These are phyloP conservation scores for Lignosus rhinocerotis DNA, from an alignment of 1,284 basidiomycete genomes.

Conservation along the genomic window DNA sequence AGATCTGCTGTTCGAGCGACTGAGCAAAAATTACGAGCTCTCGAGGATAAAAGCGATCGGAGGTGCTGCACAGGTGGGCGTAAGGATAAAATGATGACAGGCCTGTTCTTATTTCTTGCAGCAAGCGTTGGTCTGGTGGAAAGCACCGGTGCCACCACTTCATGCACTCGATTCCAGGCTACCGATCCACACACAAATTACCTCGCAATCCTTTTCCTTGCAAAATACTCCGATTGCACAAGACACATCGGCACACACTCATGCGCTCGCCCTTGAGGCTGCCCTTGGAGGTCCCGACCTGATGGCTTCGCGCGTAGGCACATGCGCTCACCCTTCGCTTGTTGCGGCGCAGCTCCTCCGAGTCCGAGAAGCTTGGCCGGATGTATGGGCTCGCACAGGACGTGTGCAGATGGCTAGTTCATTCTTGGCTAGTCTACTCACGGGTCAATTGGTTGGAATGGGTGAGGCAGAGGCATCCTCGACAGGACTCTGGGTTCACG, in stretches of 20 bases:
- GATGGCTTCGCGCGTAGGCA: constrained; percentile 73
- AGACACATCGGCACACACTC: constrained; percentile 76
- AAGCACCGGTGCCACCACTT: constrained; percentile 64
- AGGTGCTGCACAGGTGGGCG: constrained; percentile 66
- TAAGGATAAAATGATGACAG: not conserved
- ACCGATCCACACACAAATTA: constrained; percentile 66
- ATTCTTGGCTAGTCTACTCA: constrained; percentile 69
- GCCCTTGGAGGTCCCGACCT: constrained; percentile 74
- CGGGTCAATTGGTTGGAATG: constrained; percentile 70
- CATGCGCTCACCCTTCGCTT: constrained; percentile 64
- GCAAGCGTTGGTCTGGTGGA: constrained; percentile 84
- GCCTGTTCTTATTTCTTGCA: constrained; percentile 29
- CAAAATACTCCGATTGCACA: constrained; percentile 75
- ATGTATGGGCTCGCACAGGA: constrained; percentile 72
- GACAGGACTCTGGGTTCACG: constrained; percentile 73
- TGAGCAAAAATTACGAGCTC: constrained; percentile 66
- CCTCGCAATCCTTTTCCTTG: constrained; percentile 65
- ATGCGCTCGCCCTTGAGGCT: constrained; percentile 70
- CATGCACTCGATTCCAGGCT: constrained; percentile 66
- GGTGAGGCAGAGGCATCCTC: constrained; percentile 75
- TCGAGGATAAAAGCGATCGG: constrained; percentile 70
- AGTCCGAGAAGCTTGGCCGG: constrained; percentile 71
- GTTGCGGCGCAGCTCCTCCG: constrained; percentile 69
- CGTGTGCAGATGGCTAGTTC: constrained; percentile 70
- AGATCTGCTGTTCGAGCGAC: constrained; percentile 76